Evolutionary conservation across 1,139 yeast genomes (phyloP), one percentile per base, ranked within the genome.

Genomic region (Taphrina sp.): DNA sequence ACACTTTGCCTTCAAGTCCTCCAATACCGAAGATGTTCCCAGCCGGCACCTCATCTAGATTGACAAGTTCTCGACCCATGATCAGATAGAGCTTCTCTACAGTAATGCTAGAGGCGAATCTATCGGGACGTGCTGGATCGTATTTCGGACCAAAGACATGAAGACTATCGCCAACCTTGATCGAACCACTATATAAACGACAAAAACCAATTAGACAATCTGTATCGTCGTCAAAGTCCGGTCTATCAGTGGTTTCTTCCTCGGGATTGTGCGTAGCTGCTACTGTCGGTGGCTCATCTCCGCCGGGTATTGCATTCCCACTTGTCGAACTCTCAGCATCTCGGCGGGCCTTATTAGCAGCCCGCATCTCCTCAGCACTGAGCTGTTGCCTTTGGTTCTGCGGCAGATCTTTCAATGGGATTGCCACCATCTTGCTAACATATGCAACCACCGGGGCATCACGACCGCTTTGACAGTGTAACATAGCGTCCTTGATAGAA

Each of bases 21-120:
- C 89, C 94, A 53, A 94, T 84, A 46, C 97, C 99, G 5, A 88
- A 95, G 62, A 94, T 88, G 63, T 86, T 88, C 33, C 99, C 99
- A 1, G 97, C 94, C 1, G 96, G 96, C 2, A 92, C 96, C 10
- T 76, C 77, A 28, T 83, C 77, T 63, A 94, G 75, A 10, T 88
- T 76, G 1, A 89, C 81, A 56, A 92, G 74, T 60, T 92, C 97
- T 61, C 92, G 76, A 12, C 98, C 99, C 98, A 94, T 94, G 51
- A 94, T 75, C 60, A 92, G 72, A 65, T 80, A 90, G 43, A 94
- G 72, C 45, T 83, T 87, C 12, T 84, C 77, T 31, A 94, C 77
- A 1, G 71, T 72, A 0, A 79, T 76, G 4, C 70, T 71, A 24
- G 77, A 72, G 20, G 82, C 72, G 64, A 84, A 84, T 59, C 80